phyloP scores from a whole-genome alignment of 1,284 basidiomycete genomes.

The Inonotus obliquus region DNA sequence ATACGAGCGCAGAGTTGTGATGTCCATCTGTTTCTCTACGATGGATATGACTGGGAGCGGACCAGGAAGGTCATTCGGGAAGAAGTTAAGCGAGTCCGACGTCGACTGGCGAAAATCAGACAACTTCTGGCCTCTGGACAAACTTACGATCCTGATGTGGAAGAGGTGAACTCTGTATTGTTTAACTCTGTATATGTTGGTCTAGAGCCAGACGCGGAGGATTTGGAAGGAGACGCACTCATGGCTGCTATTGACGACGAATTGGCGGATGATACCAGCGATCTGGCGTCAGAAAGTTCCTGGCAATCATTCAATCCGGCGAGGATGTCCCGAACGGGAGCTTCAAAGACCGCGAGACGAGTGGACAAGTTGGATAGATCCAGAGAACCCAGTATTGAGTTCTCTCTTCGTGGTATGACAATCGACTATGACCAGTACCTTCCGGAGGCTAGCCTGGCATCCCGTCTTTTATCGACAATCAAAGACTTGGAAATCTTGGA shows the following conservation, averaged over 20 bases:
- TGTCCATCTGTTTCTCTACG: slow-evolving; percentile 71
- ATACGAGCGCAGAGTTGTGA: slow-evolving; percentile 60
- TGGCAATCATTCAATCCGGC: slow-evolving; percentile 71
- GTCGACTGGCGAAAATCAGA: slow-evolving; percentile 83
- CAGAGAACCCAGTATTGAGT: slow-evolving; percentile 79
- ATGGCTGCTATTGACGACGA: slow-evolving; percentile 91
- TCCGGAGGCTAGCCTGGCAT: slow-evolving; percentile 53
- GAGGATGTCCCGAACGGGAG: slow-evolving; percentile 34
- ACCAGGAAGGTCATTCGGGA: slow-evolving; percentile 87
- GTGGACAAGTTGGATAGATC: slow-evolving; percentile 66
- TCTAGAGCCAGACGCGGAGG: slow-evolving; percentile 65
- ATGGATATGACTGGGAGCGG: slow-evolving; percentile 90
- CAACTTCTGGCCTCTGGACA: slow-evolving; percentile 95
- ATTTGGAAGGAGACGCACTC: slow-evolving; percentile 69
- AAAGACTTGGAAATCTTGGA: slow-evolving; percentile 86
- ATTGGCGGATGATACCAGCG: slow-evolving; percentile 61
- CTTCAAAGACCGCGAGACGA: slow-evolving; percentile 33
- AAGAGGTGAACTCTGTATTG: slow-evolving; percentile 74
- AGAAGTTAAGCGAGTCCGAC: slow-evolving; percentile 84
- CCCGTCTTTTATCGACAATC: slow-evolving; percentile 61
- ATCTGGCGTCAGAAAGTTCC: slow-evolving; percentile 71
- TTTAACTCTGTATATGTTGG: slow-evolving; percentile 95
- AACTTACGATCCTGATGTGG: slow-evolving; percentile 75
- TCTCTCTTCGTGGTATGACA: slow-evolving; percentile 63
- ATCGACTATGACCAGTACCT: slow-evolving; percentile 67